These are phyloP conservation scores for Xylariomycetidae sp. DNA, from an alignment of 2,329 filamentous ascomycete genomes.

Conservation along the genomic window DNA sequence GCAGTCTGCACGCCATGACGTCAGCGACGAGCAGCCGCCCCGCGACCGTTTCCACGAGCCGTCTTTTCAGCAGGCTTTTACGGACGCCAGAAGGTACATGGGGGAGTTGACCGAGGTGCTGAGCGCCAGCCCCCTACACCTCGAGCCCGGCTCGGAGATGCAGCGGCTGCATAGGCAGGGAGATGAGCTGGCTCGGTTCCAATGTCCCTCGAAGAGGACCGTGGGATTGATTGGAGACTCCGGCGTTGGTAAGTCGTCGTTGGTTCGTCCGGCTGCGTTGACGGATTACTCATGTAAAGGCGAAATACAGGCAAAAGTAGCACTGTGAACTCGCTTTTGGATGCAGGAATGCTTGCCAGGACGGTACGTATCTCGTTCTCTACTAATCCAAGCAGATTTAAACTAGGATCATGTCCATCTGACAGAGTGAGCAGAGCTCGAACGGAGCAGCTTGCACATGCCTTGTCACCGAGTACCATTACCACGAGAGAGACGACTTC, in stretches of 20 bases:
- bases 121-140: slow-evolving; percentile 28
- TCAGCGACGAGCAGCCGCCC: slow-evolving; percentile 28
- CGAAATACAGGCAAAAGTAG: slow-evolving; percentile 48
- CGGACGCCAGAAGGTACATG: slow-evolving; percentile 29
- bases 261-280: background rate
- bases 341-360: slow-evolving; percentile 33
- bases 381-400: background rate
- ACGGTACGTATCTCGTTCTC: slow-evolving; percentile 30
- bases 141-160: slow-evolving; percentile 35
- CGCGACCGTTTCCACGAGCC: slow-evolving; percentile 31
- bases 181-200: slow-evolving; percentile 28
- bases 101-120: slow-evolving; percentile 27
- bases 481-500: slow-evolving; percentile 28
- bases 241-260: slow-evolving; percentile 34
- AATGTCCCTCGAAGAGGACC: slow-evolving; percentile 33
- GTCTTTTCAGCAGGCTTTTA: slow-evolving; percentile 29
- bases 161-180: slow-evolving; percentile 29
- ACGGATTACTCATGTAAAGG: background rate
- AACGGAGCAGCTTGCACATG: slow-evolving; percentile 42
- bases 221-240: slow-evolving; percentile 46
- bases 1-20: slow-evolving; percentile 3
- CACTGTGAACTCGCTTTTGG: slow-evolving; percentile 43
- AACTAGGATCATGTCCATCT: background rate
- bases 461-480: slow-evolving; percentile 42
- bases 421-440: slow-evolving; percentile 32